Base-by-base conservation (phyloP, 805 yeast genomes). In the Ogataea naganishii region DNA sequence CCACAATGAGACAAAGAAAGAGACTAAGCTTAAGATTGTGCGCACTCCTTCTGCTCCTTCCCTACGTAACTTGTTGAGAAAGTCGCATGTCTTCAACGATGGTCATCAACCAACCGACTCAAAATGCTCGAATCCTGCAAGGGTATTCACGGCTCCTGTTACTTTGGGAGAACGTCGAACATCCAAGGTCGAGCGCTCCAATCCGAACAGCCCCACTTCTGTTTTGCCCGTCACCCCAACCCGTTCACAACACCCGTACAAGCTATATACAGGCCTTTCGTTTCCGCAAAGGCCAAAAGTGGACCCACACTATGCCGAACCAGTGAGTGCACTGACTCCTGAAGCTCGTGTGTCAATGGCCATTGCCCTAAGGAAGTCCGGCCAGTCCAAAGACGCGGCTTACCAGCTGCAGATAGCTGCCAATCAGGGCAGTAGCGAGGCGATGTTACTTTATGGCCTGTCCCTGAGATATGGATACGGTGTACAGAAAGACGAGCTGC, bases 401-500 rank as follows among this genome's bases (percentile, higher is more conserved):
- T 72, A 75, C 41, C 82, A 76, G 40, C 56, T 82, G 32, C 75
- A 72, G 38, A 60, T 67, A 18, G 80, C 83, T 2, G 80, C 88
- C 5, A 62, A 63, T 32, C 52, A 60, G n/a, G 81, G 83, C 6
- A 64, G 69, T 38, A 62, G 60, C 37, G 71, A 75, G 25, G 94
- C 86, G 1, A 79, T 73, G 78, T 62, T 74, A 27, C 47, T 79
- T 18, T 81, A 80, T 43, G 83, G 84, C 0, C 49, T 78, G 39
- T 79, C 86, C 0, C 52, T 82, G 15, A 57, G 80, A 29, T 58
- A 67, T 33, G 92, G 89, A 0, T 76, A 74, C 49, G 92, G 92
- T 1, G 72, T 77, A 8, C 60, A 69, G 13, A 64, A 62, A 31
- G 77, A 77, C 44, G 66, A 69, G 23, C 42, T 53, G 13, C 68